These are phyloP conservation scores for Zopfia rhizophila DNA, from an alignment of 2,329 filamentous ascomycete species.

Conservation along the genomic window DNA sequence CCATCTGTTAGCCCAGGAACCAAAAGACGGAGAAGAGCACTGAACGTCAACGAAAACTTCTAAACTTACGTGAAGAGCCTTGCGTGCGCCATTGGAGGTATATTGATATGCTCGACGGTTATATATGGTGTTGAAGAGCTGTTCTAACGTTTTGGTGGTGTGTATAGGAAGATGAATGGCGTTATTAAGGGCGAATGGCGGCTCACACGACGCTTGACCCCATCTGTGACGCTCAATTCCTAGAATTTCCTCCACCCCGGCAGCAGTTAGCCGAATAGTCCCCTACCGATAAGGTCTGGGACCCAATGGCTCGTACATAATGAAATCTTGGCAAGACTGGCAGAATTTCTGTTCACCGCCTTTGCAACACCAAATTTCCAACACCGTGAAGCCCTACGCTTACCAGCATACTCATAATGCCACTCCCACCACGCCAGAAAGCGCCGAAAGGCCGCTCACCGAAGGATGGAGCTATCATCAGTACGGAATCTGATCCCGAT, in stretches of 20 bases:
- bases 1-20: neutral
- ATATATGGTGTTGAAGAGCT: slow-evolving; percentile 2
- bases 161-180: neutral
- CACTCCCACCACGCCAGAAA: slow-evolving; percentile 45
- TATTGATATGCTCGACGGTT: no score
- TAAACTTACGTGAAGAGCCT: slow-evolving; percentile 43
- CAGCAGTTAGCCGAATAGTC: slow-evolving; percentile 28
- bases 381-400: slow-evolving; percentile 14
- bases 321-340: slow-evolving; percentile 6
- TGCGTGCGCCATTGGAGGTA: slow-evolving; percentile 45
- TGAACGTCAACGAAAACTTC: neutral
- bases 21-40: neutral
- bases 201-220: slow-evolving; percentile 33
- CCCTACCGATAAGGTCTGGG: slow-evolving; percentile 24
- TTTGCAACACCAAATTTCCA: slow-evolving; percentile 19
- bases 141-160: neutral
- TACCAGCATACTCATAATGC: slow-evolving; percentile 31
- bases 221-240: slow-evolving; percentile 31
- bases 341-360: slow-evolving; percentile 26
- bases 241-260: slow-evolving; percentile 14
- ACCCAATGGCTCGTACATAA: slow-evolving; percentile 16
- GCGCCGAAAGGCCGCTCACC: slow-evolving; percentile 29
- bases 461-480: neutral
- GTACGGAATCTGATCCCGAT: slow-evolving; percentile 4
- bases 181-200: neutral